Evolutionary conservation across 306 rosid genomes (phyloP).

Genomic region (Pterocarpus macrocarpus): DNA sequence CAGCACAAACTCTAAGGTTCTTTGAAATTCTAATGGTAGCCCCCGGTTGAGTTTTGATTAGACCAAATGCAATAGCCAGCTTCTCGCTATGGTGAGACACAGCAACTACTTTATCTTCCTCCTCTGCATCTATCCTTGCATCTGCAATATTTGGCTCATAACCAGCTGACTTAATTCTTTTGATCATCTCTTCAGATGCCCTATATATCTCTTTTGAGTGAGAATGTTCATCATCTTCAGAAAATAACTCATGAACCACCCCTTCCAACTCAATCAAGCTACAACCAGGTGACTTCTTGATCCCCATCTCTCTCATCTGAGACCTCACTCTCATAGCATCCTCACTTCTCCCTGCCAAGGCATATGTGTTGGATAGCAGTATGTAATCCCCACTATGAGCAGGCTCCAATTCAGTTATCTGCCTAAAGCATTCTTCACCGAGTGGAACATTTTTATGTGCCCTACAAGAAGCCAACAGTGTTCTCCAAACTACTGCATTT

Average conservation of each 20-base stretch:
- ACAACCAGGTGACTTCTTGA: constrained; percentile 70
- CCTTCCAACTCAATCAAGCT: constrained; percentile 70
- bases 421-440: constrained; percentile 64
- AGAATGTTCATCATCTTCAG: constrained; percentile 62
- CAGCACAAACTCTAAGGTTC: constrained; percentile 66
- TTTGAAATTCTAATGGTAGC: constrained; percentile 65
- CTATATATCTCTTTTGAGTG: constrained; percentile 61
- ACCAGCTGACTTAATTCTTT: constrained; percentile 57
- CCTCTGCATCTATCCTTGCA: constrained; percentile 76
- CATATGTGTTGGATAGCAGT: constrained; percentile 67
- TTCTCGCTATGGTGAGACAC: constrained; percentile 77
- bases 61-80: constrained; percentile 75
- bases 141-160: constrained; percentile 64
- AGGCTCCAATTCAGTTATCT: constrained; percentile 55
- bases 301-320: constrained; percentile 60
- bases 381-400: constrained; percentile 75
- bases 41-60: constrained; percentile 57
- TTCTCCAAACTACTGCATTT: constrained; percentile 72
- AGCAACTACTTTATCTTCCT: constrained; percentile 61
- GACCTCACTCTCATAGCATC: constrained; percentile 63
- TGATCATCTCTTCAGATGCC: constrained; percentile 63
- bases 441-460: constrained; percentile 58
- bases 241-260: constrained; percentile 64
- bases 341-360: constrained; percentile 56
- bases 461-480: constrained; percentile 71